Evolutionary conservation across 2,329 filamentous ascomycete genomes (phyloP).

Genomic region (Aspergillus clavatus): DNA sequence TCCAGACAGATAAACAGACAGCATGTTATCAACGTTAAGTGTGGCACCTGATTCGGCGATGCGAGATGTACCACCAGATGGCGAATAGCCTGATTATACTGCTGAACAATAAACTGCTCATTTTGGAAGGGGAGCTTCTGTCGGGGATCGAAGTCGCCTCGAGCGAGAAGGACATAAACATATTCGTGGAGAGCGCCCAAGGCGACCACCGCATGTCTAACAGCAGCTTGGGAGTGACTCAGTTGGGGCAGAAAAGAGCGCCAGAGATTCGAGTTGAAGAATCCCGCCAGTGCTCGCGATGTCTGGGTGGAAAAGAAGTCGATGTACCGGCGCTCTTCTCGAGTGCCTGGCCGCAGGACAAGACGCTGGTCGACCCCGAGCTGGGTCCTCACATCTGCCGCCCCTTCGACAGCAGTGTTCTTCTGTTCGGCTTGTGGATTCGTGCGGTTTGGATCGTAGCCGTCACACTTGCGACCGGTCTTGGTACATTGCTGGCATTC

Average conservation of each 20-base stretch:
- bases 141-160: background rate
- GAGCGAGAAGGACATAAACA: background rate
- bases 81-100: conserved; percentile 47
- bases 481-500: conserved; percentile 50
- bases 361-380: conserved; percentile 8
- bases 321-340: conserved; percentile 32
- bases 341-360: conserved; percentile 16
- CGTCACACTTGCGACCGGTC: conserved; percentile 54
- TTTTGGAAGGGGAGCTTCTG: background rate
- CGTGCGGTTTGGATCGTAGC: conserved; percentile 35
- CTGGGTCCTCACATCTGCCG: background rate
- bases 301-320: conserved; percentile 40
- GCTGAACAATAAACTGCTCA: conserved; percentile 35
- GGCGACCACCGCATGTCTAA: conserved; percentile 49
- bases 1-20: conserved; percentile 22
- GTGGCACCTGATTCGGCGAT: background rate
- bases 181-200: conserved; percentile 46
- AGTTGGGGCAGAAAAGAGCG: conserved; percentile 43
- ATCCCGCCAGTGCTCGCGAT: conserved; percentile 40
- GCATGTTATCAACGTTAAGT: conserved; percentile 17
- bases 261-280: conserved; percentile 29
- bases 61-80: conserved; percentile 33
- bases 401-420: background rate
- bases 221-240: conserved; percentile 42
- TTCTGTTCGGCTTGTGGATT: conserved; percentile 1